Conservation (phyloP, 352 stramenopile species). For the Phytophthora megakarya region DNA sequence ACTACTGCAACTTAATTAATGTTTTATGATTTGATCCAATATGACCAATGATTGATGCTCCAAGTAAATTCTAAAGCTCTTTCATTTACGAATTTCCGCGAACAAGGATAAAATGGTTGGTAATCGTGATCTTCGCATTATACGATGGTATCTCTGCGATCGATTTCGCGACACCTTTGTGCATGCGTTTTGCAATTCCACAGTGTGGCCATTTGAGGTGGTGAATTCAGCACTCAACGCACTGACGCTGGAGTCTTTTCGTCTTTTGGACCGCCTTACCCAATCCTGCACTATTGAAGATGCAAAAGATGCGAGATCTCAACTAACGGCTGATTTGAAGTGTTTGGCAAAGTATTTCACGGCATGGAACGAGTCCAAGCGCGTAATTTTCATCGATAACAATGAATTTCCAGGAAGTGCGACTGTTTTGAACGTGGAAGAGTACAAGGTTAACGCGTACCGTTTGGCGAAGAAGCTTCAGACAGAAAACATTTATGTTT, state of each 20-base stretch:
- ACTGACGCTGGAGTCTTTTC: constrained; percentile 4
- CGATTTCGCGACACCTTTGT: constrained; percentile 5
- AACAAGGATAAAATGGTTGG: no score
- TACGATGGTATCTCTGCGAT: no score
- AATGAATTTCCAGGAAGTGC: neutral
- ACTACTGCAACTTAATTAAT: no score
- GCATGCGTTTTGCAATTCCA: neutral
- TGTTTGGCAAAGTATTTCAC: constrained; percentile 14
- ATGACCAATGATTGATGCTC: no score
- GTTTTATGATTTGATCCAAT: no score
- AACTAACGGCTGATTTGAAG: constrained; percentile 2
- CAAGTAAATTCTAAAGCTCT: no score
- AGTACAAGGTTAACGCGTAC: constrained; percentile 4
- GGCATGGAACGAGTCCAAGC: constrained; percentile 18
- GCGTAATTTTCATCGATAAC: neutral
- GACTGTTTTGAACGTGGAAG: neutral
- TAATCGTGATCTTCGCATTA: no score
- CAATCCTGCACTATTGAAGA: constrained; percentile 13
- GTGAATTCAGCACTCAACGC: constrained; percentile 7
- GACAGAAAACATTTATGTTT: constrained; percentile 1
- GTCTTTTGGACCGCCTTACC: no score
- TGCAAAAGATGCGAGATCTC: neutral
- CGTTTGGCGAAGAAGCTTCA: neutral
- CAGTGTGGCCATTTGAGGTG: constrained; percentile 10
- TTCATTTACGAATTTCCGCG: neutral